These are phyloP conservation scores for Pythium rishiriense DNA, from an alignment of 352 stramenopile species.

Conservation along the genomic window DNA sequence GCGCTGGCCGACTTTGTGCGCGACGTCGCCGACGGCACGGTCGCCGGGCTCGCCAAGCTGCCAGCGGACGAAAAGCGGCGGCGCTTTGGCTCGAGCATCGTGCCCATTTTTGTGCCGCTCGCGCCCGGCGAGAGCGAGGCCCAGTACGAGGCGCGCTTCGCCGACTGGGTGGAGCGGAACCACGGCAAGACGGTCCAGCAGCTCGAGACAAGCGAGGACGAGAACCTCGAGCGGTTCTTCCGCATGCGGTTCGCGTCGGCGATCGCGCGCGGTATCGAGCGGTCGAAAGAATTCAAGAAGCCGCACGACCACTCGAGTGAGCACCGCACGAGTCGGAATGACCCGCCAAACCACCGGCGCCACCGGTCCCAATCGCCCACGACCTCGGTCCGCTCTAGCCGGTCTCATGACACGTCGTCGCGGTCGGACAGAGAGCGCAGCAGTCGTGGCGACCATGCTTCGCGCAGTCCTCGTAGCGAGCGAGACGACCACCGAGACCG, in stretches of 20 bases:
- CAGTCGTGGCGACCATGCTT: not conserved
- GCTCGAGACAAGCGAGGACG: not conserved
- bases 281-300: not conserved
- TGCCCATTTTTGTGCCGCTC: conserved; percentile 23
- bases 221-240: conserved; percentile 17
- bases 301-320: too few relatives aligned
- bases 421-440: too few relatives aligned
- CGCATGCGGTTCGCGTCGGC: conserved; percentile 12
- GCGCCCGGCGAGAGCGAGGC: conserved; percentile 6
- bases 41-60: conserved; percentile 11
- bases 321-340: not conserved
- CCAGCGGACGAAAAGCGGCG: not conserved
- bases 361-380: not conserved
- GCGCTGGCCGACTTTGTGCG: conserved; percentile 16
- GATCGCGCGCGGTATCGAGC: conserved; percentile 2
- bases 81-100: conserved; percentile 9
- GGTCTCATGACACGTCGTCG: not conserved
- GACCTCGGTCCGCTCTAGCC: not conserved
- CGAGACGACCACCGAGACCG: not conserved
- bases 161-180: conserved; percentile 12
- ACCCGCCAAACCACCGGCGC: not conserved
- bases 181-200: conserved; percentile 1
- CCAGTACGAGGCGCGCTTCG: conserved; percentile 26
- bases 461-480: not conserved
- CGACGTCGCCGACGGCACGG: not conserved